Evolutionary conservation across 345 rosid species (phyloP).

Genomic region (Microcos paniculata): DNA sequence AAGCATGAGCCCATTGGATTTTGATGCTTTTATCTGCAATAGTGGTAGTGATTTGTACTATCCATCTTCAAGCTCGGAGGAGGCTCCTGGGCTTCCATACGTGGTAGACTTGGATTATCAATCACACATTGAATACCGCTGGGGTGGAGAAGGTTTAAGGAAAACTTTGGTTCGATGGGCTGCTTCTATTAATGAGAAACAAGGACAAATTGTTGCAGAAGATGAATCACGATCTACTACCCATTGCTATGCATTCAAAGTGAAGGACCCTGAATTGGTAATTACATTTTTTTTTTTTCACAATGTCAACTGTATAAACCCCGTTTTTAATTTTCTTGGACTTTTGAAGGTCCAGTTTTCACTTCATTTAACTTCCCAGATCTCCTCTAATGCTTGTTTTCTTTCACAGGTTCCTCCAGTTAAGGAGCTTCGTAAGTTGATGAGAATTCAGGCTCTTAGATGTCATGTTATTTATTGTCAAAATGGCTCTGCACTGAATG

Average conservation of each 20-base stretch:
- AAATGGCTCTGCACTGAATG: constrained; percentile 57
- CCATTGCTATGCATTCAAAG: constrained; percentile 59
- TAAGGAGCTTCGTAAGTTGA: constrained; percentile 59
- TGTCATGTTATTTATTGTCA: constrained; percentile 67
- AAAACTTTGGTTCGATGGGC: constrained; percentile 74
- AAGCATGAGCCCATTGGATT: constrained; percentile 54
- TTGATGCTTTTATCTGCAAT: constrained; percentile 77
- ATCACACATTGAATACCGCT: constrained; percentile 71
- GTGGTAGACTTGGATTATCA: constrained; percentile 66
- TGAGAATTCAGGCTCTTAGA: constrained; percentile 75
- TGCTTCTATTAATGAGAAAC: constrained; percentile 47
- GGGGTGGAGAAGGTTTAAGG: constrained; percentile 79
- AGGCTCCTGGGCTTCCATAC: constrained; percentile 40
- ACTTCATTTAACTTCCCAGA: neutral
- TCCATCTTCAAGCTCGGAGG: constrained; percentile 53
- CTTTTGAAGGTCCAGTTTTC: neutral
- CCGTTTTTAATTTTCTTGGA: neutral
- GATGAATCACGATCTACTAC: constrained; percentile 54
- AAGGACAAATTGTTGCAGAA: constrained; percentile 40
- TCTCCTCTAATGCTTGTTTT: neutral
- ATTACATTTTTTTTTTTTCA: neutral
- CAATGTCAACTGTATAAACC: neutral
- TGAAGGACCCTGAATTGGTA: constrained; percentile 52
- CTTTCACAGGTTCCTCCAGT: constrained; percentile 55
- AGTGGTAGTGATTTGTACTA: constrained; percentile 81